Conservation (phyloP, 2,329 filamentous ascomycete species). For the Fusarium sp. region DNA sequence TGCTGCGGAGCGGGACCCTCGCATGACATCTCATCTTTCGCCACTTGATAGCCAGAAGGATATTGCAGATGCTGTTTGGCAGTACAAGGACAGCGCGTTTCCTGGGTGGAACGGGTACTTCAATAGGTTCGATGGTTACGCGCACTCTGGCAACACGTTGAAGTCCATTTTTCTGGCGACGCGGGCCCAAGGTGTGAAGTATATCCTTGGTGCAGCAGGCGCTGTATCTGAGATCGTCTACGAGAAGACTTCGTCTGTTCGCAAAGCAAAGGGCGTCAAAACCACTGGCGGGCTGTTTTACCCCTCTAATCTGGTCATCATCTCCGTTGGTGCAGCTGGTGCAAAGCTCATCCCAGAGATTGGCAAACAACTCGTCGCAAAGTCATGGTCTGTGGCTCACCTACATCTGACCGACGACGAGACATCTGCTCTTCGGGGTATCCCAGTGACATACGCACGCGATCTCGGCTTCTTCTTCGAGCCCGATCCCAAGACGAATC, state of each 20-base stretch:
- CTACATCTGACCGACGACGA: constrained; percentile 66
- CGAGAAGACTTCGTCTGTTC: constrained; percentile 16
- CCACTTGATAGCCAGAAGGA: constrained; percentile 51
- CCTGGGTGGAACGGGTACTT: constrained; percentile 66
- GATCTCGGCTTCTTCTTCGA: constrained; percentile 75
- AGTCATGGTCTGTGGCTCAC: constrained; percentile 69
- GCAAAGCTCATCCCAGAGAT: constrained; percentile 60
- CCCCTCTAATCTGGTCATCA: constrained; percentile 55
- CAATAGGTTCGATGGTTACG: constrained; percentile 67
- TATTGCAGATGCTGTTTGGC: constrained; percentile 56
- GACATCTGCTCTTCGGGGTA: constrained; percentile 62
- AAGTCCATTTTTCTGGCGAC: constrained; percentile 57
- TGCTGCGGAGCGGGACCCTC: constrained; percentile 53
- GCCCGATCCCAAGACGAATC: constrained; percentile 65
- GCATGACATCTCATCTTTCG: constrained; percentile 53
- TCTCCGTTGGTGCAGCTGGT: constrained; percentile 62
- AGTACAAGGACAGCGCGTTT: constrained; percentile 60
- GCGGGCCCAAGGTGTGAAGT: constrained; percentile 41
- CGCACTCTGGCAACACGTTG: constrained; percentile 64
- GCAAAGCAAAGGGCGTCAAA: constrained; percentile 26
- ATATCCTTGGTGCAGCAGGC: constrained; percentile 43
- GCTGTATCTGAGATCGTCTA: constrained; percentile 41
- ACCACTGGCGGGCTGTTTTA: constrained; percentile 27
- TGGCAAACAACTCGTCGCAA: constrained; percentile 62
- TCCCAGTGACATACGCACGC: constrained; percentile 69